A percentile compares a stretch with the other conserved stretches of the same genome.
phyloP scores from a whole-genome alignment of 2,329 filamentous ascomycete genomes.

The Fusarium abutilonis region DNA sequence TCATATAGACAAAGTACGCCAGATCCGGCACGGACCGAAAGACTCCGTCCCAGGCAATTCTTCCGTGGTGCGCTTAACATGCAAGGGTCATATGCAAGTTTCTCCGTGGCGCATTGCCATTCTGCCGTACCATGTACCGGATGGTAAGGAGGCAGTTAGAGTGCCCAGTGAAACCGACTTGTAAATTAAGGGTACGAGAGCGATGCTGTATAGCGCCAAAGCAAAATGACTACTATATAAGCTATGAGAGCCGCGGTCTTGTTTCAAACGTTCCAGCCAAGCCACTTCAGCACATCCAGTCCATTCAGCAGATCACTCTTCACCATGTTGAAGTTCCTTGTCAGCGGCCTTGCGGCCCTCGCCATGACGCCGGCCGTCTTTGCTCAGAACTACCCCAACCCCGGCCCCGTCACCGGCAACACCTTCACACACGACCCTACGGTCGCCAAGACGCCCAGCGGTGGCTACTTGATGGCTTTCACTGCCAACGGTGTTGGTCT shows the following conservation, averaged over 20 bases:
- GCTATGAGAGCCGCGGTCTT: background rate
- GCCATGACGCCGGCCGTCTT: constrained; percentile 16
- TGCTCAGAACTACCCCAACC: constrained; percentile 19
- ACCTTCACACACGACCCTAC: constrained; percentile 46
- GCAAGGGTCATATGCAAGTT: background rate
- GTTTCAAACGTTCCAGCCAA: constrained; percentile 1
- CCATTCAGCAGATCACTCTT: background rate
- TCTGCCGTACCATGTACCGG: background rate
- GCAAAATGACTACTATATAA: constrained; percentile 4
- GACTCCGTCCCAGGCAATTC: constrained; percentile 16
- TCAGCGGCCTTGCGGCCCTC: constrained; percentile 40
- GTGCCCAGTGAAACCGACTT: constrained; percentile 10
- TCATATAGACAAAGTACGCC: constrained; percentile 3
- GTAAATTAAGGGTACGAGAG: constrained; percentile 16
- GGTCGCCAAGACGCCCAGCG: constrained; percentile 45
- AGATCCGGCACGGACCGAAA: constrained; percentile 15
- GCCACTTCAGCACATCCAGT: background rate
- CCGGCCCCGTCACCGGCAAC: constrained; percentile 43
- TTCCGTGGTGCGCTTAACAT: constrained; percentile 27
- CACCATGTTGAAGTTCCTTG: constrained; percentile 33
- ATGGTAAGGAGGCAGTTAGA: background rate
- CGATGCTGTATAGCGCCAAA: background rate
- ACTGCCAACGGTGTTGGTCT: constrained; percentile 45
- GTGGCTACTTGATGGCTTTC: constrained; percentile 44
- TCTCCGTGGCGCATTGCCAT: background rate